phyloP scores from a whole-genome alignment of 768 basidiomycete species.

The Tremella fuciformis region DNA sequence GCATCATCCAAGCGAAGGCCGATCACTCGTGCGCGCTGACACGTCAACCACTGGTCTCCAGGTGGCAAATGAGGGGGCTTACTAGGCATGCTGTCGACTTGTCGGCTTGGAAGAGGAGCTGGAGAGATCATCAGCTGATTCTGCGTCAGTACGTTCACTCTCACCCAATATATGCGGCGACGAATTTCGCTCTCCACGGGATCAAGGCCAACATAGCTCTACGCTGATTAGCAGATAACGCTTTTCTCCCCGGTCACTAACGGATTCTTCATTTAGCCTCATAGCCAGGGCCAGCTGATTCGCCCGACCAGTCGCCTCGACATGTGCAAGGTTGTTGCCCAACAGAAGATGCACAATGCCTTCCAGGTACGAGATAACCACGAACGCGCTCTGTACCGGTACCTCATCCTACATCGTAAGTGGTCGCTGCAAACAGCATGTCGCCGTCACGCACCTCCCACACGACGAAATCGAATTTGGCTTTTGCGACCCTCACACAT shows the following conservation, averaged over 20 bases:
- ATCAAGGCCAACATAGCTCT: conserved; percentile 67
- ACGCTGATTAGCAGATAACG: not conserved
- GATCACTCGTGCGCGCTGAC: conserved; percentile 36
- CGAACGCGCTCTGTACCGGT: conserved; percentile 25
- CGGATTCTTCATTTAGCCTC: conserved; percentile 39
- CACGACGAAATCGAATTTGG: conserved; percentile 30
- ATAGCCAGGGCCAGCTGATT: conserved; percentile 39
- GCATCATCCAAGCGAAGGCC: conserved; percentile 68
- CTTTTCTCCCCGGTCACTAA: conserved; percentile 12
- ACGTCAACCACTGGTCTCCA: conserved; percentile 5
- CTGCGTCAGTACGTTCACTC: not conserved
- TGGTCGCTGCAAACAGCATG: conserved; percentile 1
- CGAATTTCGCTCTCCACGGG: conserved; percentile 86
- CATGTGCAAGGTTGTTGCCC: conserved; percentile 44
- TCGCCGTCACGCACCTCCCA: conserved; percentile 24
- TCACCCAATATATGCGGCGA: conserved; percentile 59
- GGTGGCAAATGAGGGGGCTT: not conserved
- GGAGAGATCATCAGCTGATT: conserved; percentile 56
- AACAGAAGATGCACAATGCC: conserved; percentile 43
- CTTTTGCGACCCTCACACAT: conserved; percentile 61
- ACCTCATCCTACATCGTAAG: conserved; percentile 18
- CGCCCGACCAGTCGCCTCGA: conserved; percentile 32
- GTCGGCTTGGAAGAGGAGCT: conserved; percentile 91
- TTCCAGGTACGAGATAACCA: conserved; percentile 41
- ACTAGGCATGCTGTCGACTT: conserved; percentile 56